Evolutionary conservation across 2,329 filamentous ascomycete species (phyloP).

Genomic region (Chaetomiaceae sp.): DNA sequence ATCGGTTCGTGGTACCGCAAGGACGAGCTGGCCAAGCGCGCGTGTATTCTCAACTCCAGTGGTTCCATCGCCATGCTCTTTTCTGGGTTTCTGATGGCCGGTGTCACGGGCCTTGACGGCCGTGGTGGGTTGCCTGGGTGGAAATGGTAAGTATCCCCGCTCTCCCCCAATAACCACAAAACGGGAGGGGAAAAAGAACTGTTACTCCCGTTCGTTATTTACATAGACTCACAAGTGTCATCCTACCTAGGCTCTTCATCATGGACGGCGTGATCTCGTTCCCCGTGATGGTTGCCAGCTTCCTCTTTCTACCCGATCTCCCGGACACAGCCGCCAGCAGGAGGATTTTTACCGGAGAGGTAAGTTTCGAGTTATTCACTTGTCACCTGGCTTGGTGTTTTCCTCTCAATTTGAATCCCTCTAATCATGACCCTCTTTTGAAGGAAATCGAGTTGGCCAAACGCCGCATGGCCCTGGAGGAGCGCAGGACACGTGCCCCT

Average conservation of each 20-base stretch:
- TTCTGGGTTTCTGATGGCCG: conserved; percentile 43
- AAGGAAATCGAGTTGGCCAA: neutral
- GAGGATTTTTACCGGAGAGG: neutral
- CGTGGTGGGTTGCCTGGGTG: neutral
- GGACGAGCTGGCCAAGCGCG: conserved; percentile 47
- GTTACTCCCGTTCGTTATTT: no score
- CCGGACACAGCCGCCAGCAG: conserved; percentile 33
- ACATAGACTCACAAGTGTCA: conserved; percentile 24
- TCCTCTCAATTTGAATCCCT: neutral
- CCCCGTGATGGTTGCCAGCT: conserved; percentile 51
- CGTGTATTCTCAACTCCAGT: conserved; percentile 44
- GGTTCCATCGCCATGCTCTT: conserved; percentile 52
- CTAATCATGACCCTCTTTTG: neutral
- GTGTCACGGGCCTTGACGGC: neutral
- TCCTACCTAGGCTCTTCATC: conserved; percentile 53
- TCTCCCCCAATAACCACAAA: no score
- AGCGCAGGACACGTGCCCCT: neutral
- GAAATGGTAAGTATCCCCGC: neutral
- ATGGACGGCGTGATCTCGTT: conserved; percentile 54
- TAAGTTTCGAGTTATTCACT: neutral
- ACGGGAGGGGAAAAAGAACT: no score
- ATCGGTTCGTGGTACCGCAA: conserved; percentile 42
- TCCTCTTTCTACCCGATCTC: conserved; percentile 38
- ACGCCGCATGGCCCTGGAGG: neutral
- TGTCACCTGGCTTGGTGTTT: no score